Evolutionary conservation across 2,329 filamentous ascomycete species (phyloP).

Genomic region (Paraphaeosphaeria sporulosa): DNA sequence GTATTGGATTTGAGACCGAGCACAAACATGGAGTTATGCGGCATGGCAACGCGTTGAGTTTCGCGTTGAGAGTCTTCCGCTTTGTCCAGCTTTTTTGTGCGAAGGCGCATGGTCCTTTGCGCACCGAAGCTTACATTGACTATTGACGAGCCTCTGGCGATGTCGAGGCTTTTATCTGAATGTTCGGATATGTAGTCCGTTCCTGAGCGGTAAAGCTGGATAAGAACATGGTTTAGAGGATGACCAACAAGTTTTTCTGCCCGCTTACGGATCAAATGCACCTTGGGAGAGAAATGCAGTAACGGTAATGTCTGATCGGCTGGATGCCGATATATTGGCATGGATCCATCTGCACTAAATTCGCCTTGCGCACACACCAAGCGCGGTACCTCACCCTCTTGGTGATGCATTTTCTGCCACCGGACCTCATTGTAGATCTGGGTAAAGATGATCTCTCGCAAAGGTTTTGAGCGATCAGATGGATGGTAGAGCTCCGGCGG

Average conservation of each 20-base stretch:
- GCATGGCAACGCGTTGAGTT: conserved; percentile 74
- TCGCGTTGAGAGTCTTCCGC: conserved; percentile 41
- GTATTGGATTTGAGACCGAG: conserved; percentile 84
- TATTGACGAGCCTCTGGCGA: conserved; percentile 80
- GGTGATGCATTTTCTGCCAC: conserved; percentile 93
- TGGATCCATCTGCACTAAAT: conserved; percentile 71
- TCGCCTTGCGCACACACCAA: conserved; percentile 88
- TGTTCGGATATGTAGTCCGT: conserved; percentile 95
- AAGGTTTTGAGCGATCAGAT: conserved; percentile 39
- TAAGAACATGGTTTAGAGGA: conserved; percentile 85
- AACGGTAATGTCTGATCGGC: conserved; percentile 85
- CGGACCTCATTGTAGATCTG: conserved; percentile 75
- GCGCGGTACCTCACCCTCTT: conserved; percentile 88
- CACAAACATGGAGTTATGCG: conserved; percentile 87
- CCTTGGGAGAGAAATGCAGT: conserved; percentile 75
- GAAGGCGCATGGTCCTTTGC: conserved; percentile 85
- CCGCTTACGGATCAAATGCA: conserved; percentile 70
- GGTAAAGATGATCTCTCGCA: conserved; percentile 71
- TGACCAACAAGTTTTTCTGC: conserved; percentile 80
- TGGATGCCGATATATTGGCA: conserved; percentile 94
- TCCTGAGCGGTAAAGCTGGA: conserved; percentile 90
- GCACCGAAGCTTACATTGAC: conserved; percentile 95
- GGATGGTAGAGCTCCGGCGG: conserved; percentile 49
- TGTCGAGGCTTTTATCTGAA: conserved; percentile 95
- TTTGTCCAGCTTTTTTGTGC: conserved; percentile 71